A percentile compares a stretch with the other conserved stretches of the same genome.
Conservation (phyloP, 2,329 filamentous ascomycete species). For the Neodidymelliopsis sp. region DNA sequence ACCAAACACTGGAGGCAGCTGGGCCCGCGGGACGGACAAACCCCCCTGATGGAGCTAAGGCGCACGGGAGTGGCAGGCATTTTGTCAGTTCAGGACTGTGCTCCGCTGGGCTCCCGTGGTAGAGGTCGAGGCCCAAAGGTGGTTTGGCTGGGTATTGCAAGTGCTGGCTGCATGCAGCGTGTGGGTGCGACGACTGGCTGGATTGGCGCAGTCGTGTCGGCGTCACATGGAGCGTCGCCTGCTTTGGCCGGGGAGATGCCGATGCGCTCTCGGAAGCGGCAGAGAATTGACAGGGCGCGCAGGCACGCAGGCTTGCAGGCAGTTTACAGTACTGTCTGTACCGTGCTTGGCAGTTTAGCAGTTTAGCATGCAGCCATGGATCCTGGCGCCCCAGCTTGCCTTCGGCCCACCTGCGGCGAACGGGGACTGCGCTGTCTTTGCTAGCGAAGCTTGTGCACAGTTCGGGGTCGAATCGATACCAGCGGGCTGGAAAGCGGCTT, state of each 20-base stretch:
- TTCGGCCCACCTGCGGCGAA: slow-evolving; percentile 26
- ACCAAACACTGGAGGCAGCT: slow-evolving; percentile 10
- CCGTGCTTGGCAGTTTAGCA: too few species aligned
- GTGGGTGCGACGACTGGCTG: slow-evolving; percentile 19
- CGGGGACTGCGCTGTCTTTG: slow-evolving; percentile 28
- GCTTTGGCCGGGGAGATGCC: slow-evolving; percentile 3
- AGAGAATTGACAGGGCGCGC: slow-evolving; percentile 3
- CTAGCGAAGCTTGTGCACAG: slow-evolving; percentile 38
- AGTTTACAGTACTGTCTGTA: too few species aligned
- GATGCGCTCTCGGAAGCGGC: background rate
- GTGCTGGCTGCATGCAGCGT: slow-evolving; percentile 22
- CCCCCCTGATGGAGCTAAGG: slow-evolving; percentile 18
- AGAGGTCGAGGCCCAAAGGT: slow-evolving; percentile 23
- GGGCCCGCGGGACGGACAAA: slow-evolving; percentile 18
- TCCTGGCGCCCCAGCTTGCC: slow-evolving; percentile 18
- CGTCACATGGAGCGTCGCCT: slow-evolving; percentile 15
- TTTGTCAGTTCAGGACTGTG: slow-evolving; percentile 14
- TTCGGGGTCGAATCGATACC: slow-evolving; percentile 36
- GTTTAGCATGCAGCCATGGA: slow-evolving; percentile 9
- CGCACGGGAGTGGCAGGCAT: slow-evolving; percentile 15
- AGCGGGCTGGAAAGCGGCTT: slow-evolving; percentile 34
- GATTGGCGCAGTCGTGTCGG: slow-evolving; percentile 16
- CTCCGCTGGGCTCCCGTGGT: slow-evolving; percentile 22
- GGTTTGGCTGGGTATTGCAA: slow-evolving; percentile 18
- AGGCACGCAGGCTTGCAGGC: background rate